These are phyloP conservation scores for Chloris gayana DNA, from an alignment of 176 grass and related monocot species.

Conservation along the genomic window DNA sequence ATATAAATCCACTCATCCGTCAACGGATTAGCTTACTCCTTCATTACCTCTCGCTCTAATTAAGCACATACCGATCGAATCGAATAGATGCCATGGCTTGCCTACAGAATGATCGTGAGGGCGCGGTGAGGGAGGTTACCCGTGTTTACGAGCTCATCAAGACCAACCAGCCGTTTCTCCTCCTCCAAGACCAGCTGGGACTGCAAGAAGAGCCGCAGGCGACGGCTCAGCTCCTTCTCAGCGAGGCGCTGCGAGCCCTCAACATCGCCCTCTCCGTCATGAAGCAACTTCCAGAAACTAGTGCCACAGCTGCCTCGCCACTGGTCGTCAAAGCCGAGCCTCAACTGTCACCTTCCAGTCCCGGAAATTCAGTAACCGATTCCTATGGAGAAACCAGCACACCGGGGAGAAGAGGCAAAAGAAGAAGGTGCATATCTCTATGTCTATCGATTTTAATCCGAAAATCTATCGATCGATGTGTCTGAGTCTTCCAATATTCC, in stretches of 20 bases:
- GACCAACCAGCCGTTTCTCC: constrained; percentile 20
- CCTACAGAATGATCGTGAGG: not conserved
- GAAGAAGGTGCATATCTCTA: constrained; percentile 12
- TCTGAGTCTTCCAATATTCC: too few species aligned
- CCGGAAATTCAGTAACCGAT: not conserved
- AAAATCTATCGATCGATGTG: too few species aligned
- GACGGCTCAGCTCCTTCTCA: constrained; percentile 2
- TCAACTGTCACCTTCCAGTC: not conserved
- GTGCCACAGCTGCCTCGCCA: too few species aligned
- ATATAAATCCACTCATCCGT: too few species aligned
- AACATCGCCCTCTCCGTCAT: constrained; percentile 41
- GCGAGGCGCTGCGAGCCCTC: constrained; percentile 35
- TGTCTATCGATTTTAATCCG: too few species aligned
- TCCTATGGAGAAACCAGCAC: not conserved
- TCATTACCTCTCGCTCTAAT: too few species aligned
- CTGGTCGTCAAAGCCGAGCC: not conserved
- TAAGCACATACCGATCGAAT: too few species aligned
- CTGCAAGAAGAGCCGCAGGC: too few species aligned
- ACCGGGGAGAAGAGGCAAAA: constrained; percentile 1
- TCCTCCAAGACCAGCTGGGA: not conserved
- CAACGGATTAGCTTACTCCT: too few species aligned
- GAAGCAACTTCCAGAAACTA: not conserved
- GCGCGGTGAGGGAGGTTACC: not conserved
- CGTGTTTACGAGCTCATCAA: constrained; percentile 14
- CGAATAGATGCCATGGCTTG: too few species aligned